These are phyloP conservation scores for Aeminium ludgeri DNA, from an alignment of 495 filamentous ascomycete species.

Conservation along the genomic window DNA sequence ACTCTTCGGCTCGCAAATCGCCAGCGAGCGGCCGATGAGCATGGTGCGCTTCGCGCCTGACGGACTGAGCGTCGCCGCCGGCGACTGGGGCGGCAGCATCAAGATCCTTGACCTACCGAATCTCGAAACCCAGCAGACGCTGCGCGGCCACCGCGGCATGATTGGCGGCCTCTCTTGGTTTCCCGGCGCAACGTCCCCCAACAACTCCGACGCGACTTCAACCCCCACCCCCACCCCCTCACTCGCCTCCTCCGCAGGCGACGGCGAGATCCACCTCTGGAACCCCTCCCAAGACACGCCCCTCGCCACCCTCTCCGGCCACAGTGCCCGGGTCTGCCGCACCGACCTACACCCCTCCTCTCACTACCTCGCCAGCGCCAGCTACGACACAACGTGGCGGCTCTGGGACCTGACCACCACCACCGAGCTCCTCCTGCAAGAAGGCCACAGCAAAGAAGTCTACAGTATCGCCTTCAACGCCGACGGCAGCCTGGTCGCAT, in stretches of 20 bases:
- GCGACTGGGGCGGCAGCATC: conserved; percentile 80
- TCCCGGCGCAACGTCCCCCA: conserved; percentile 61
- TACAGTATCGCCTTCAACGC: conserved; percentile 76
- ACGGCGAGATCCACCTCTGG: conserved; percentile 84
- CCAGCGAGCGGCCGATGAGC: conserved; percentile 74
- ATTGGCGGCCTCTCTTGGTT: conserved; percentile 85
- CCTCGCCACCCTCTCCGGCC: conserved; percentile 65
- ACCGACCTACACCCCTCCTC: conserved; percentile 93
- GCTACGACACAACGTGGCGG: conserved; percentile 92
- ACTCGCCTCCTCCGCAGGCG: conserved; percentile 81
- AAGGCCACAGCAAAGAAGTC: conserved; percentile 86
- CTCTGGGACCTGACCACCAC: conserved; percentile 84
- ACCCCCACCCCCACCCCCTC: too few species aligned
- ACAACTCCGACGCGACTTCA: too few species aligned
- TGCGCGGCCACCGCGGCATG: conserved; percentile 71
- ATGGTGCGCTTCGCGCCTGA: conserved; percentile 83
- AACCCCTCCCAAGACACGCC: conserved; percentile 59
- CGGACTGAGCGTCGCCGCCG: conserved; percentile 66
- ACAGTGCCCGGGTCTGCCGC: conserved; percentile 72
- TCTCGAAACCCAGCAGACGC: conserved; percentile 51
- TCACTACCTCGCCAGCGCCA: conserved; percentile 77
- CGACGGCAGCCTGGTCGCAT: conserved; percentile 80
- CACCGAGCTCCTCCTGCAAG: conserved; percentile 73
- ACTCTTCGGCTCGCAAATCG: conserved; percentile 80
- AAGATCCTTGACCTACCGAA: conserved; percentile 71